Evolutionary conservation across 148 eudicot genomes (phyloP), one percentile per base, ranked within the genome.

Genomic region (Chenopodium suecicum): DNA sequence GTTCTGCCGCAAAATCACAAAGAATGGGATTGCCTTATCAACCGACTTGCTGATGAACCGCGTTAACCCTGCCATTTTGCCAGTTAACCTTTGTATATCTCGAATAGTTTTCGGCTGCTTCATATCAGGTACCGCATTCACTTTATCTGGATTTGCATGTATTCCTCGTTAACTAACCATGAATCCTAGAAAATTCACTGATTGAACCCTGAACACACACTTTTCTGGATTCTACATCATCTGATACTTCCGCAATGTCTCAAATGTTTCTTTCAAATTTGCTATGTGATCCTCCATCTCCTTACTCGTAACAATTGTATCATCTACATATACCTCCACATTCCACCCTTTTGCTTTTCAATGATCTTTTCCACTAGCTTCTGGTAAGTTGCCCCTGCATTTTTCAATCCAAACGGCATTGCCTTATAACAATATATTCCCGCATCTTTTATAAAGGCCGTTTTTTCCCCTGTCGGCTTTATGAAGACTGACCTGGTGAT

Each of bases 161-260:
- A 63, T 77, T 11, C 79, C 70, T 8, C 20, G n/a, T 0, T 12
- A 3, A 1, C 41, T 47, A 0, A 77, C 52, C 0, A 77, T 1
- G 12, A 2, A 77, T 0, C 71, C 37, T 0, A 63, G 0, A 10
- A 64, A 46, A 0, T 44, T 63, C 3, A 60, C 56, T 1, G 58
- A 11, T 11, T 25, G 0, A 0, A 77, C 79, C 4, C 50, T 52
- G 9, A 76, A 65, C 0, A 17, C 29, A 5, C 72, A 78, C 4
- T 78, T 64, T 8, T 46, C 9, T 0, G 64, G 80, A 3, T 78
- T 78, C 0, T 67, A 58, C 16, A 47, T 78, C 80, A 67, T 67
- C 1, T 47, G 4, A 23, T 25, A 67, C 16, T 50, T 9, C 2
- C 23, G 5, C 0, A 67, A 37, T 0, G 73, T 47, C 0, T 3